Base-by-base conservation (phyloP, 306 rosid species). In the Acacia crassicarpa region DNA sequence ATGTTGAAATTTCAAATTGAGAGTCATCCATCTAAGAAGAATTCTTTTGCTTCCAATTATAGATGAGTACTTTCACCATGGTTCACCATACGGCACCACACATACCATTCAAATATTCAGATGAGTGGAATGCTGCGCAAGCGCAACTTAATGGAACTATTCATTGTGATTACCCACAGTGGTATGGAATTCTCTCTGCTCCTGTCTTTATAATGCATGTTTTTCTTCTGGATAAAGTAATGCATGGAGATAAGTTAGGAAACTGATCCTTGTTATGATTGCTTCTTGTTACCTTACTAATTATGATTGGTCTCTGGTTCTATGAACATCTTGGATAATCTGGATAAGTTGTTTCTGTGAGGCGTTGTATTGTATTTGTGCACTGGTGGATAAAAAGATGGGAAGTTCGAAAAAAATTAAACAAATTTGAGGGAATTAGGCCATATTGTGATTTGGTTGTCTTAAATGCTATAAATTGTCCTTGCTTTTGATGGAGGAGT, bases 31-130 rank as follows among this genome's bases (percentile, higher is more conserved):
- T 79, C 83, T 83, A 84, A 87, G 71, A 66, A 67, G 56, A 74
- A 38, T 73, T 38, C 4, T 81, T 88, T 83, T 80, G 25, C 22
- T 76, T 77, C 48, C 54, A 38, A 41, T 67, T 49, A 45, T 80
- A 95, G 99, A 95, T 95, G 98, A 95, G 98, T 82, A 92, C 96
- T 79, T 95, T 95, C 93, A 95, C 98, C 76, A 93, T 95, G 99
- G 99, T 95, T 51, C 98, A 93, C 85, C 99, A 95, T 85, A 93
- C 98, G 5, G 98, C 99, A 48, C 97, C 99, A 1, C 99, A 95
- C 82, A 93, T 93, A 87, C 99, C 98, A 17, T 95, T 95, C 89
- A 95, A 89, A 84, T 62, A 89, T 74, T 85, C 94, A n/a, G 92
- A 93, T 23, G 94, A 93, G 83, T 95, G 99, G 98, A 90, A 95